These are phyloP conservation scores for Sutorius australiensis DNA, from an alignment of 768 basidiomycete genomes.

Conservation along the genomic window DNA sequence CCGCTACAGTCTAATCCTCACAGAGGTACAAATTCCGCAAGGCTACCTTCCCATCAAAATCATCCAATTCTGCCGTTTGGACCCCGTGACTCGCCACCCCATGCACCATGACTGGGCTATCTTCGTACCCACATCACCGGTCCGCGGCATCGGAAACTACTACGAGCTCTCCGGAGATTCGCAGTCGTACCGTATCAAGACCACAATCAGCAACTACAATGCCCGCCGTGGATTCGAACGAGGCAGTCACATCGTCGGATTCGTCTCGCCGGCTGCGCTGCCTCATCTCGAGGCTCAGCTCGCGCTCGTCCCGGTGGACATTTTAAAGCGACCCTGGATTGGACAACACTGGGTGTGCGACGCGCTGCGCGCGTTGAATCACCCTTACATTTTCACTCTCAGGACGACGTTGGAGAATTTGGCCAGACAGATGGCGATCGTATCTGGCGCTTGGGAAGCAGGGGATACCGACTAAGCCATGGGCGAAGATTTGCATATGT, in stretches of 20 bases:
- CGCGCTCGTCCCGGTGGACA: neutral
- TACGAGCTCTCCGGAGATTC: conserved; percentile 5
- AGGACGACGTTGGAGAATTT: neutral
- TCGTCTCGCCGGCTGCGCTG: conserved; percentile 1
- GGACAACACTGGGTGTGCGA: conserved; percentile 4
- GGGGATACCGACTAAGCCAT: neutral
- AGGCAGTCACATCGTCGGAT: conserved; percentile 12
- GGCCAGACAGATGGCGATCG: conserved; percentile 8
- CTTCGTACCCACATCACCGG: conserved; percentile 9
- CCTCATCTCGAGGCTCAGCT: conserved; percentile 6
- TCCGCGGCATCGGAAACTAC: conserved; percentile 1
- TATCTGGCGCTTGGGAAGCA: conserved; percentile 1
- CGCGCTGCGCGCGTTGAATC: conserved; percentile 5
- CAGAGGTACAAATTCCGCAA: neutral
- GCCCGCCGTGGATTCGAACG: neutral
- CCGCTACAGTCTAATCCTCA: neutral
- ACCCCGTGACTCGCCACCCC: neutral
- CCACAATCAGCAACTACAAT: neutral
- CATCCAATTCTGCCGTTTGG: neutral
- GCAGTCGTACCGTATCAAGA: neutral
- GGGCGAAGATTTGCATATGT: neutral
- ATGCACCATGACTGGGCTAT: conserved; percentile 6
- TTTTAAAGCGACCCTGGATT: neutral
- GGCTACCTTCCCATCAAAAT: conserved; percentile 7
- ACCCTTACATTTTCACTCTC: neutral